Conservation (phyloP, 208 protist species). For the Trypanosoma vivax region DNA sequence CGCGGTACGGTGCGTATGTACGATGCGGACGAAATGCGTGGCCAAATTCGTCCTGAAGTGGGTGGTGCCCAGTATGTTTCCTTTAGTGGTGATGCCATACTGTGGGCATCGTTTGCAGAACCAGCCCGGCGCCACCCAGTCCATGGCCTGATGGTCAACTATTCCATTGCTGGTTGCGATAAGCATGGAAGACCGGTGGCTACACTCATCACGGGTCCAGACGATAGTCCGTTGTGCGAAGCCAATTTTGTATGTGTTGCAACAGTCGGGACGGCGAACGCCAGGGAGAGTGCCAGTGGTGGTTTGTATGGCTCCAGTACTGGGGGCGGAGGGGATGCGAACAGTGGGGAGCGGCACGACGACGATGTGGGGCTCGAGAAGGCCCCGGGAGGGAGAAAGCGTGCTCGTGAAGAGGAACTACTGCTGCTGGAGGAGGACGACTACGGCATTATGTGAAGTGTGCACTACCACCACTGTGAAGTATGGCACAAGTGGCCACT, state of each 20-base stretch:
- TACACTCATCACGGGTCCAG: constrained; percentile 55
- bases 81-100: constrained; percentile 43
- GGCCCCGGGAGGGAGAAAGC: constrained; percentile 25
- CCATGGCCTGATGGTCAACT: constrained; percentile 36
- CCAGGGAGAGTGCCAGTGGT: neutral
- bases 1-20: constrained; percentile 55
- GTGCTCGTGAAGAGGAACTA: constrained; percentile 42
- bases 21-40: constrained; percentile 56
- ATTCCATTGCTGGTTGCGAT: constrained; percentile 48
- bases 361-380: constrained; percentile 11
- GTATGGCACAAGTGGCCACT: too few species aligned
- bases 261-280: neutral
- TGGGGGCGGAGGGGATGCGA: constrained; percentile 10
- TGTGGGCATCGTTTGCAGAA: constrained; percentile 41
- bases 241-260: constrained; percentile 42
- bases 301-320: constrained; percentile 5
- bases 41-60: constrained; percentile 62
- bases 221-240: constrained; percentile 38
- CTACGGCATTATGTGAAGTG: constrained; percentile 20
- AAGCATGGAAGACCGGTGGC: constrained; percentile 50
- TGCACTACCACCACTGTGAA: neutral
- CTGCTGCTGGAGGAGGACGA: constrained; percentile 35
- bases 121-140: constrained; percentile 11
- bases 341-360: constrained; percentile 9
- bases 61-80: constrained; percentile 25